Conservation (phyloP, 495 filamentous ascomycete species). For the Haplographium delicatum region DNA sequence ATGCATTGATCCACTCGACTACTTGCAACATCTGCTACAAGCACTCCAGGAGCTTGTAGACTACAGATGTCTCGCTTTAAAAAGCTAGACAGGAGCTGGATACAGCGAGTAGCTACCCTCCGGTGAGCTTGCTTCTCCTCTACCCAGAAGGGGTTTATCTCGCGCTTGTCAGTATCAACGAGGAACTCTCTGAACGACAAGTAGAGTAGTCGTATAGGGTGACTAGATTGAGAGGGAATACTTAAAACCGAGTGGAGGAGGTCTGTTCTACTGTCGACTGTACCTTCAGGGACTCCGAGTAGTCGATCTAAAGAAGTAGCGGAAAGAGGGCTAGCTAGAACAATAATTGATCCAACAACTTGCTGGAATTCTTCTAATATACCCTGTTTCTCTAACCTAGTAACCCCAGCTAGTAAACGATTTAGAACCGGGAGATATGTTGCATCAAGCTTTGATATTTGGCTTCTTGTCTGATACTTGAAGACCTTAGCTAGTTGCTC, state of each 20-base stretch:
- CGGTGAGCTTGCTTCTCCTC: slow-evolving; percentile 32
- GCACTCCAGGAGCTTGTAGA: slow-evolving; percentile 27
- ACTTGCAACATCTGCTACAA: slow-evolving; percentile 18
- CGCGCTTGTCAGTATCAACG: slow-evolving; percentile 29
- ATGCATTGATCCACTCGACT: slow-evolving; percentile 1
- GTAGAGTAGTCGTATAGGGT: slow-evolving; percentile 32
- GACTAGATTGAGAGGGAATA: slow-evolving; percentile 10
- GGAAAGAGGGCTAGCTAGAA: not conserved
- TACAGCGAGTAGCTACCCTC: slow-evolving; percentile 28
- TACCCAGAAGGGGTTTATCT: slow-evolving; percentile 33
- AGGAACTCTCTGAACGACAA: slow-evolving; percentile 48
- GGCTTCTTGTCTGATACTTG: slow-evolving; percentile 22
- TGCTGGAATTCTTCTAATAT: slow-evolving; percentile 18
- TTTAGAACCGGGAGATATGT: slow-evolving; percentile 32
- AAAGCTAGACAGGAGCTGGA: slow-evolving; percentile 29
- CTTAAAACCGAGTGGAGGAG: slow-evolving; percentile 18
- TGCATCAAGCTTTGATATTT: slow-evolving; percentile 26
- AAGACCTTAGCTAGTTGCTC: slow-evolving; percentile 24
- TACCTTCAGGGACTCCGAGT: not conserved
- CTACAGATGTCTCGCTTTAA: slow-evolving; percentile 36
- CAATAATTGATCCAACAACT: slow-evolving; percentile 24
- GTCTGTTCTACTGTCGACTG: slow-evolving; percentile 9
- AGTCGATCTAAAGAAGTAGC: not conserved
- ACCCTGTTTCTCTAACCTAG: not conserved
- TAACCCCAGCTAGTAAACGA: slow-evolving; percentile 17